These are phyloP conservation scores for Sphagnum contortum DNA, from an alignment of 225 moss, liverwort and hornwort genomes.

Conservation along the genomic window DNA sequence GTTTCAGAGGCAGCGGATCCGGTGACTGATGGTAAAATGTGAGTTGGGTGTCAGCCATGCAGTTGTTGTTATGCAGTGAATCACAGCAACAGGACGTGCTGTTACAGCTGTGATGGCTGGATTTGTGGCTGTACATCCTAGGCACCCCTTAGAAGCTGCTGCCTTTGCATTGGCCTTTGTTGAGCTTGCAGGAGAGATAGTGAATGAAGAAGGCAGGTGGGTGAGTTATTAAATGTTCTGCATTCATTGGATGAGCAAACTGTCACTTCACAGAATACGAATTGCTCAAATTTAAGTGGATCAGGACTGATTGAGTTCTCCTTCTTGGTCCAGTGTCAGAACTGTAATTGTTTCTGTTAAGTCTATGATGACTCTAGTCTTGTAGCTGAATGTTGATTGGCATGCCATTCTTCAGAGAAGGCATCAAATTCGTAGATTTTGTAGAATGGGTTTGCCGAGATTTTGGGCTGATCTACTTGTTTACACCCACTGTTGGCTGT, in stretches of 20 bases:
- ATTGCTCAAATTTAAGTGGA: conserved; percentile 68
- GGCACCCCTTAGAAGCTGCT: conserved; percentile 62
- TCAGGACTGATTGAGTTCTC: too few relatives aligned
- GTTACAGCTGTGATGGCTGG: conserved; percentile 96
- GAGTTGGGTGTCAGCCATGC: conserved; percentile 88
- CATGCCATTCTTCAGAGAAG: too few relatives aligned
- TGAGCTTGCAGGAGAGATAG: conserved; percentile 85
- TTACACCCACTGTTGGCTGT: too few relatives aligned
- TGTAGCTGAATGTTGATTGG: too few relatives aligned
- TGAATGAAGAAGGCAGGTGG: conserved; percentile 68
- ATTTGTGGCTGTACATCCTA: conserved; percentile 64
- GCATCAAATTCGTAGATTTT: too few relatives aligned
- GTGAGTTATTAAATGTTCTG: conserved; percentile 71
- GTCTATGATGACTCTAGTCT: too few relatives aligned
- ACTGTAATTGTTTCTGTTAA: too few relatives aligned
- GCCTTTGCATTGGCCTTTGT: conserved; percentile 84
- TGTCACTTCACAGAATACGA: conserved; percentile 46
- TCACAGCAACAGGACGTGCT: conserved; percentile 94
- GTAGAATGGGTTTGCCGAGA: too few relatives aligned
- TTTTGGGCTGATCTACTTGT: too few relatives aligned
- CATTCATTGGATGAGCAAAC: conserved; percentile 74
- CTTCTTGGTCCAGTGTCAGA: too few relatives aligned
- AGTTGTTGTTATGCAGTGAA: conserved; percentile 77
- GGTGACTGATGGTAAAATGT: conserved; percentile 82
- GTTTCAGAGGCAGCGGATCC: conserved; percentile 86